These are phyloP conservation scores for Penicillium verrucosum DNA, from an alignment of 2,329 filamentous ascomycete genomes.

Conservation along the genomic window DNA sequence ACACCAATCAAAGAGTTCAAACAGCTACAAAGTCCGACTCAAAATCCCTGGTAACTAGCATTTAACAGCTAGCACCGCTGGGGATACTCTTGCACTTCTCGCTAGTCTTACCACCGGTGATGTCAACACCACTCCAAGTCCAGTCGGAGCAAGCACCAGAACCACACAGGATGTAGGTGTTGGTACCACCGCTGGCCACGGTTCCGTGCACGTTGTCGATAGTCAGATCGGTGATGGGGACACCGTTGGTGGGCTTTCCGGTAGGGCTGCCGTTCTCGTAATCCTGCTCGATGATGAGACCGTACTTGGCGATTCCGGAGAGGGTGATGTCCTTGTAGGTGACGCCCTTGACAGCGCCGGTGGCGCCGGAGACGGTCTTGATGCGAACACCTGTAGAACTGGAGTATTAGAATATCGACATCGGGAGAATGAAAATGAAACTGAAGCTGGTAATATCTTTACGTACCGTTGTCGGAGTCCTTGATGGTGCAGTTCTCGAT, in stretches of 20 bases:
- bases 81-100: conserved; percentile 44
- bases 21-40: not conserved
- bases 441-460: too few relatives aligned
- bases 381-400: conserved; percentile 46
- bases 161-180: conserved; percentile 57
- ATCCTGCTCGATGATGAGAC: conserved; percentile 59
- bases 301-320: conserved; percentile 50
- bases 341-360: conserved; percentile 51
- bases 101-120: conserved; percentile 53
- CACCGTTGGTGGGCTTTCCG: conserved; percentile 36
- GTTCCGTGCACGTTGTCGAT: conserved; percentile 36
- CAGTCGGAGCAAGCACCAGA: conserved; percentile 52
- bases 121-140: conserved; percentile 50
- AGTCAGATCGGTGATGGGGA: conserved; percentile 42
- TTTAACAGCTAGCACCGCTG: conserved; percentile 34
- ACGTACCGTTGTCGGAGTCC: conserved; percentile 52
- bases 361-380: conserved; percentile 54
- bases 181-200: conserved; percentile 32
- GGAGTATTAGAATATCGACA: not conserved
- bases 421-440: too few relatives aligned
- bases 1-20: not conserved
- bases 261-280: conserved; percentile 50
- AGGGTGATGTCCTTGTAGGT: conserved; percentile 55
- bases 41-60: not conserved
- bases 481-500: conserved; percentile 49